Conservation (phyloP, 306 rosid genomes). For the Vachellia collinsii region DNA sequence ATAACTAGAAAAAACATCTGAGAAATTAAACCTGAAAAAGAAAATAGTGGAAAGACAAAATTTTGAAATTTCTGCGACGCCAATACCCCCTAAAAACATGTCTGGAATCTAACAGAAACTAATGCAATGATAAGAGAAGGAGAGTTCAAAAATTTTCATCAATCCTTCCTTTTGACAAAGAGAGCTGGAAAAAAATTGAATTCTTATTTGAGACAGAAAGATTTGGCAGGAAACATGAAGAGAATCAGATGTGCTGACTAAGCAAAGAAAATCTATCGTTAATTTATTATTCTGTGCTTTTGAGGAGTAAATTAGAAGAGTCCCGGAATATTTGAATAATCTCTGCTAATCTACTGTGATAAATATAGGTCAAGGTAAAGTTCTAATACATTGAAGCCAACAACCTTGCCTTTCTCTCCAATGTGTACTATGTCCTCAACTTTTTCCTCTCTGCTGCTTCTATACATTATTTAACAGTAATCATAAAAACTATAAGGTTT, state of each 20-base stretch:
- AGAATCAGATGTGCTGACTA: background rate
- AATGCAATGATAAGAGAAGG: background rate
- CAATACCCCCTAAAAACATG: background rate
- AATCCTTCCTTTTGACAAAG: background rate
- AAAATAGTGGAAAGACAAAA: too few relatives aligned
- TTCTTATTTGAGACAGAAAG: background rate
- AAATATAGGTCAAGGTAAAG: background rate
- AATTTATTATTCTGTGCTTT: background rate
- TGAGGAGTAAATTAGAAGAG: background rate
- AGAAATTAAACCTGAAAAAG: too few relatives aligned
- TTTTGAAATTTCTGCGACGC: too few relatives aligned
- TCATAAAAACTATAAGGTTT: background rate
- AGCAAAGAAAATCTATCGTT: background rate
- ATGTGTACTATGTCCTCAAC: background rate
- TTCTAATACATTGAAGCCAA: background rate
- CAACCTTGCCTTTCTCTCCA: background rate
- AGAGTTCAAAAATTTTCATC: background rate
- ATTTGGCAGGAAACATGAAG: background rate
- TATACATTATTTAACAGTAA: background rate
- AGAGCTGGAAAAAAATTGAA: background rate
- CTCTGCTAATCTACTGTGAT: background rate
- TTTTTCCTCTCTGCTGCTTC: background rate
- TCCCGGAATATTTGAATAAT: background rate
- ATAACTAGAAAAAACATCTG: constrained; percentile 14
- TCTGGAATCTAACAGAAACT: constrained; percentile 1